Evolutionary conservation across 2,329 filamentous ascomycete genomes (phyloP).

Genomic region (Trichoderma sp.): DNA sequence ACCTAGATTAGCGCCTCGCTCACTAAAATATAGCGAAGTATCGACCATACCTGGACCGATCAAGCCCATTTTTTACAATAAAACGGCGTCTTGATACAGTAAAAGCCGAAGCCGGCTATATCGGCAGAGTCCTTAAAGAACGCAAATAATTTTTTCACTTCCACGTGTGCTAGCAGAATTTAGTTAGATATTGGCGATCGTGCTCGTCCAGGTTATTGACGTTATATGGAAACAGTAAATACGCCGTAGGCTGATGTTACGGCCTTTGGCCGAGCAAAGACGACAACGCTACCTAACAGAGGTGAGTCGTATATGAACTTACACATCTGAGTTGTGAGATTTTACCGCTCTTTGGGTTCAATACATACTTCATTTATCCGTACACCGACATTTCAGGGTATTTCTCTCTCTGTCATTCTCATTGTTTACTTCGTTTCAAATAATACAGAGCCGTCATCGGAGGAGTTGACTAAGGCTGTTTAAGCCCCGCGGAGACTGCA

Average conservation of each 20-base stretch:
- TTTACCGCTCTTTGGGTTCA: neutral
- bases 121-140: neutral
- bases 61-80: neutral
- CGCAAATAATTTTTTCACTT: neutral
- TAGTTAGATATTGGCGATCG: neutral
- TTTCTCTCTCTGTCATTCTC: neutral
- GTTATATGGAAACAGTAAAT: neutral
- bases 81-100: neutral
- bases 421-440: neutral
- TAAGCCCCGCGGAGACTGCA: neutral
- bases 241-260: no score
- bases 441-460: neutral
- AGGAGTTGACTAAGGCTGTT: neutral
- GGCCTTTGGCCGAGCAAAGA: neutral
- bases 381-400: neutral
- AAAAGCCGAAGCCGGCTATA: neutral
- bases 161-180: neutral
- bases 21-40: no score
- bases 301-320: neutral
- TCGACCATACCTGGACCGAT: no score
- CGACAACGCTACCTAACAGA: neutral
- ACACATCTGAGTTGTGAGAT: neutral
- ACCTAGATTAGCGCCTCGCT: no score
- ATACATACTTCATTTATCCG: neutral
- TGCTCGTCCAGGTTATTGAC: neutral